Percentiles rank a stretch among this genome's conserved stretches.
These are phyloP conservation scores for Amanita molliuscula DNA, from an alignment of 768 basidiomycete genomes.

Conservation along the genomic window DNA sequence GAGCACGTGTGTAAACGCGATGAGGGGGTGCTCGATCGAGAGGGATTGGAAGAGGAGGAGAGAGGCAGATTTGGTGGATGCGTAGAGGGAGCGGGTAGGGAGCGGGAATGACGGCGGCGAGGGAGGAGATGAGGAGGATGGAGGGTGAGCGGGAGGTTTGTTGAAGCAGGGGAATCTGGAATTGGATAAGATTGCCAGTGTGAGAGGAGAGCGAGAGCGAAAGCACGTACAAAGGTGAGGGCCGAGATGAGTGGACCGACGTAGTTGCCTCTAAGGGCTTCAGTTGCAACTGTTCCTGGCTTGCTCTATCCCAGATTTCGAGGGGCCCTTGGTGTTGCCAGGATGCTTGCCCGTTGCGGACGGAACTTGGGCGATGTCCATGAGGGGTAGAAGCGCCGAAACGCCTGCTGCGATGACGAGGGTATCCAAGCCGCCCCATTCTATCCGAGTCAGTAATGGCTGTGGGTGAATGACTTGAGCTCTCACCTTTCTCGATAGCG, in stretches of 20 bases:
- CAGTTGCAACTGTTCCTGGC: constrained; percentile 45
- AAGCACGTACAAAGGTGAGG: constrained; percentile 52
- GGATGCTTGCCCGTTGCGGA: constrained; percentile 11
- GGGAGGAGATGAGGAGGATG: constrained; percentile 68
- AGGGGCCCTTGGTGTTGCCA: constrained; percentile 26
- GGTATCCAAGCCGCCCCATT: constrained; percentile 78
- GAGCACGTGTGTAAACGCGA: constrained; percentile 51
- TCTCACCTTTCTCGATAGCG: constrained; percentile 44
- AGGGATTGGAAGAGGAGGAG: constrained; percentile 70
- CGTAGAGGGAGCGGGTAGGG: constrained; percentile 82
- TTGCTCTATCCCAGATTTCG: constrained; percentile 45
- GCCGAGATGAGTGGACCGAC: constrained; percentile 61
- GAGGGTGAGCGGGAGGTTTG: constrained; percentile 57
- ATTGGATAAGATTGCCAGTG: background rate
- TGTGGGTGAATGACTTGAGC: background rate
- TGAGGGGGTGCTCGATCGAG: constrained; percentile 66
- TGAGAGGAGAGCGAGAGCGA: background rate
- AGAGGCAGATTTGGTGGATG: constrained; percentile 73
- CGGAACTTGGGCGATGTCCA: constrained; percentile 56
- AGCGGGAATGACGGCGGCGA: constrained; percentile 72
- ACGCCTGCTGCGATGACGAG: constrained; percentile 77
- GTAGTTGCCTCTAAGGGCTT: constrained; percentile 56
- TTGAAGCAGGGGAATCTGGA: constrained; percentile 67
- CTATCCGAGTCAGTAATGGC: constrained; percentile 24
- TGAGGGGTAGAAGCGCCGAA: constrained; percentile 67